These are phyloP conservation scores for Cydonia oblonga DNA, from an alignment of 331 rosid genomes.

Conservation along the genomic window DNA sequence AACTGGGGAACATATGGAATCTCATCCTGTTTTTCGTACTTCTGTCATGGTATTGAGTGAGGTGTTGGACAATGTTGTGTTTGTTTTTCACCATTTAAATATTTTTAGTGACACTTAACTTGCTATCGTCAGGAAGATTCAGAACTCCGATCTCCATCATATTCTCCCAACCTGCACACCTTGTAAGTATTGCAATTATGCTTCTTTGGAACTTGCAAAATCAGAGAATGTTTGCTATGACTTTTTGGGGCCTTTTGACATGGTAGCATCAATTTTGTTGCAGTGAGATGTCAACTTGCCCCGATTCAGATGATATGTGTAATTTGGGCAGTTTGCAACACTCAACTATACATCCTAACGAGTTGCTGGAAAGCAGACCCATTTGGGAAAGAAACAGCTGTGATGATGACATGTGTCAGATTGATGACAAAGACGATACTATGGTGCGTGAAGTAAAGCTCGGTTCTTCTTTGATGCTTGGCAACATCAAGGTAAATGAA, in stretches of 20 bases:
- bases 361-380: constrained; percentile 25
- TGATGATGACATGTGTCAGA: constrained; percentile 78
- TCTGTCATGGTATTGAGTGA: constrained; percentile 43
- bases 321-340: constrained; percentile 41
- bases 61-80: neutral
- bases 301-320: constrained; percentile 34
- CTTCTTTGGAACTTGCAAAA: constrained; percentile 6
- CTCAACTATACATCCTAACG: constrained; percentile 36
- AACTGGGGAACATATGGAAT: constrained; percentile 41
- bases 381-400: constrained; percentile 45
- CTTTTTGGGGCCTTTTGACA: neutral
- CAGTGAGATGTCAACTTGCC: constrained; percentile 29
- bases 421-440: constrained; percentile 55
- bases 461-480: constrained; percentile 36
- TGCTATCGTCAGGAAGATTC: constrained; percentile 42
- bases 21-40: constrained; percentile 17
- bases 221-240: constrained; percentile 11
- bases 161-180: constrained; percentile 27
- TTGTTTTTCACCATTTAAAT: neutral
- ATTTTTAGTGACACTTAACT: constrained; percentile 11
- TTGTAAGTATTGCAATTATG: constrained; percentile 31
- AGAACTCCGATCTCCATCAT: constrained; percentile 31
- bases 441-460: constrained; percentile 29
- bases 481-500: constrained; percentile 49
- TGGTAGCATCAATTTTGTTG: constrained; percentile 15